phyloP scores from a whole-genome alignment of 306 rosid species.

The Quercus berberidifolia region DNA sequence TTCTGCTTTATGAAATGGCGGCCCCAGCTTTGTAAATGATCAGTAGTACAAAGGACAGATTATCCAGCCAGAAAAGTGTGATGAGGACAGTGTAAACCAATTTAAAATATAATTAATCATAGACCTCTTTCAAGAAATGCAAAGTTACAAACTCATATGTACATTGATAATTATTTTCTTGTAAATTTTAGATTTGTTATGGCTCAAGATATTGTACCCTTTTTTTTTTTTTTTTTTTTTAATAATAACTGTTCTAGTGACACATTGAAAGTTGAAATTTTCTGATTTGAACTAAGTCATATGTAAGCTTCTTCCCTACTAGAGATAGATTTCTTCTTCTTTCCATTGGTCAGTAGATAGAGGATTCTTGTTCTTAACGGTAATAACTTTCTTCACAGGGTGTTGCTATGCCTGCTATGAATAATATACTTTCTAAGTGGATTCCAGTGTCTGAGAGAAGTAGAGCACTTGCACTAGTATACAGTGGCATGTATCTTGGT shows the following conservation, averaged over 20 bases:
- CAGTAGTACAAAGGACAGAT: constrained; percentile 2
- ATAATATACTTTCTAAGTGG: constrained; percentile 91
- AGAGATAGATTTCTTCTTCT: not conserved
- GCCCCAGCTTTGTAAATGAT: constrained; percentile 10
- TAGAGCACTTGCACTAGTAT: constrained; percentile 90
- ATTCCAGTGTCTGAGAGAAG: constrained; percentile 97
- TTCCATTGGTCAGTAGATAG: not conserved
- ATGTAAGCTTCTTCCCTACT: not conserved
- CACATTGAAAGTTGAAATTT: not conserved
- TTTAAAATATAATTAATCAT: not conserved
- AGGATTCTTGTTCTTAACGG: not conserved
- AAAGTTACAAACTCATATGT: not conserved
- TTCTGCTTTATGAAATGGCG: not conserved
- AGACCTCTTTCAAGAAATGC: not conserved
- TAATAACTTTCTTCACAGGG: constrained; percentile 52
- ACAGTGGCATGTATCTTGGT: constrained; percentile 99
- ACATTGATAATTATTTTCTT: not conserved
- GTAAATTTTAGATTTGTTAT: not conserved
- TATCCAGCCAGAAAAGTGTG: constrained; percentile 4
- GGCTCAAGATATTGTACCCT: not conserved
- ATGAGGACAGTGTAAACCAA: not conserved
- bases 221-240: not conserved
- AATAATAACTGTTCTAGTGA: not conserved
- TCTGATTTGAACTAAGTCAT: not conserved
- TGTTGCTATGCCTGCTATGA: constrained; percentile 99